Evolutionary conservation across 495 filamentous ascomycete species (phyloP), one percentile per base, ranked within the genome.

Genomic region (Platismatia glauca): DNA sequence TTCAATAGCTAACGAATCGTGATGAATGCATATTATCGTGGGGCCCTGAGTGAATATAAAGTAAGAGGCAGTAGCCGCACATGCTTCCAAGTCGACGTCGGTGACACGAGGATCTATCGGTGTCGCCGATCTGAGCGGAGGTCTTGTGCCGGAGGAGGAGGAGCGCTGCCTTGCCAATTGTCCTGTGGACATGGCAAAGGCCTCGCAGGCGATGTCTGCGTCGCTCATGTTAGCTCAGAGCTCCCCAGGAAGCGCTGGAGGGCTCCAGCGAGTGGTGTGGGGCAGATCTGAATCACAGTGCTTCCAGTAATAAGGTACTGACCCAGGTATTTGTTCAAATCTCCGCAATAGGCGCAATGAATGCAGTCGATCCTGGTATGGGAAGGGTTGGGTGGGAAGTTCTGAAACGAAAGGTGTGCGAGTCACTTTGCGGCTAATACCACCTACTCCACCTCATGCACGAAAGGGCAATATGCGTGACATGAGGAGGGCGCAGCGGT

Each of bases 1-100:
- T 68, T 97, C 95, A 63, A 97, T 84, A 43, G 89, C 90, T 46
- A 97, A 74, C 15, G 88, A 96, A 72, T 98, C 95, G 74, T 97
- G 90, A 66, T 95, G 89, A 33, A 89, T 80, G 70, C 89, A 92
- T 20, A 94, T 76, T 57, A 97, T 84, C 31, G 82, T 79, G 60
- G 82, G 85, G 24, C 88, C 87, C 71, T 95, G 90, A 43, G 90
- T 83, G 73, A 91, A 95, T 37, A 97, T 81, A 65, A 96, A 89
- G 74, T 91, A 84, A 7, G 89, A 90, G 6, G 87, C 89, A 13
- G 91, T 95, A 55, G 91, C 90, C 2, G 90, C 89, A 68, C 88
- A 93, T 41, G 91, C 86, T 66, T 91, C 88, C 67, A 96, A 89
- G 62, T 81, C 82, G 66, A 81, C 77, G 55, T 80, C 76, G 48